Evolutionary conservation across 345 rosid species (phyloP), one percentile per base, ranked within the genome.

Genomic region (Salix dunnii): DNA sequence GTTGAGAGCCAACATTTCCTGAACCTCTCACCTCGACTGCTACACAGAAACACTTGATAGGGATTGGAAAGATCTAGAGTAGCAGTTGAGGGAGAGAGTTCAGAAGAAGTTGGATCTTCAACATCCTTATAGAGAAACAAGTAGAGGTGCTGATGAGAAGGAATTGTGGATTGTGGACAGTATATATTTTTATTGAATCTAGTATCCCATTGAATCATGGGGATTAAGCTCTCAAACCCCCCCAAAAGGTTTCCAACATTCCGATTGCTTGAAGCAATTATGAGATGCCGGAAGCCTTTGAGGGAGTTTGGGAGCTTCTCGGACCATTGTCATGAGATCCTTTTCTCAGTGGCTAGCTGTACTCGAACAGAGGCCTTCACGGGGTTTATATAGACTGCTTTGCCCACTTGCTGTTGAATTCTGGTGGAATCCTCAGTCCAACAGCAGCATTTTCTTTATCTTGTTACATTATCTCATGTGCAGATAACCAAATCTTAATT

Each of bases 11-110:
- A 58, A 68, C 63, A 65, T 35, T 82, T 80, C 64, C 48, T 71
- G 78, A 78, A 55, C 28, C 74, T 36, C 66, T 30, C 70, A 7
- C 81, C 79, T 74, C 86, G 76, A 74, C 51, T 10, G 60, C 74
- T 68, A 35, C 67, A 27, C 72, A 49, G 25, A 51, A 66, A 60
- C 51, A 14, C 42, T 43, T 2, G 31, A n/a, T 12, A 72, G 18
- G 20, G 36, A 38, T 2, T 51, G 40, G 18, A 13, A 40, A 55
- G 58, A 8, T 53, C 69, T 35, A 40, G 67, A 40, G 69, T 33
- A 75, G 84, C 85, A 79, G 65, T 78, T 84, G 86, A 81, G 89
- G 87, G 87, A 81, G 86, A 83, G 85, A 87, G 87, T 87, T 79
- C 73, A 70, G 65, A 78, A 80, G 75, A 70, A 25, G 75, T 79